Evolutionary conservation across 1,139 yeast genomes (phyloP), one percentile per base, ranked within the genome.

Genomic region (Kluyveromyces sp.): DNA sequence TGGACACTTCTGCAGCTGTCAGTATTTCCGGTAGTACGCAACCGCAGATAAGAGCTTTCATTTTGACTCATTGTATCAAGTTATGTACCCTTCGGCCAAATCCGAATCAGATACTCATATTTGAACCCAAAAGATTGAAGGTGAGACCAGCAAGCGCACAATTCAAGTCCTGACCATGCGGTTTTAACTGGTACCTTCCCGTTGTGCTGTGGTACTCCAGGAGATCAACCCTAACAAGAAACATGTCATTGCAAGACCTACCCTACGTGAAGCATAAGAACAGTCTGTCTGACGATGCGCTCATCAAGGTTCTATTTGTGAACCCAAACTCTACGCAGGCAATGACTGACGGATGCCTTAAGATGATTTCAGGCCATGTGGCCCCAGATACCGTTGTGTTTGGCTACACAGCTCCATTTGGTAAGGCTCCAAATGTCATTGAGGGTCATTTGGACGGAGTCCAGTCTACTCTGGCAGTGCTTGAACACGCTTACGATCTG

Each of bases 401-500:
- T 17, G 40, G 40, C n/a, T 37, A 37, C 25, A 37, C 40, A 3
- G 40, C 40, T 8, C 40, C 40, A 12, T 9, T 18, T 12, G 34
- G 33, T n/a, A 18, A 13, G 17, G 40, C 40, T 16, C 40, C 40
- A 15, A 37, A 37, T 17, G 40, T 37, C 9, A 37, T 37, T 17
- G 40, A 37, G 17, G 40, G 40, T 17, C 40, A 37, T 29, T 18
- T 37, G 2, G 40, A 37, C 15, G 40, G 40, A 17, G 30, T 37
- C 18, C 40, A 37, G 19, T 37, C 40, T 13, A 18, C 40, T n/a
- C 19, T 37, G 17, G 40, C 40, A 18, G 40, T 37, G 3, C 17
- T 37, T 25, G 30, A 37, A 30, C 34, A 37, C 19, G 40, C 40
- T 17, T 37, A 37, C 18, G 25, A 28, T 4, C 4, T 37, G 6